Evolutionary conservation across 202 grass and related monocot genomes (phyloP).

Genomic region (Schoenoplectus triqueter): DNA sequence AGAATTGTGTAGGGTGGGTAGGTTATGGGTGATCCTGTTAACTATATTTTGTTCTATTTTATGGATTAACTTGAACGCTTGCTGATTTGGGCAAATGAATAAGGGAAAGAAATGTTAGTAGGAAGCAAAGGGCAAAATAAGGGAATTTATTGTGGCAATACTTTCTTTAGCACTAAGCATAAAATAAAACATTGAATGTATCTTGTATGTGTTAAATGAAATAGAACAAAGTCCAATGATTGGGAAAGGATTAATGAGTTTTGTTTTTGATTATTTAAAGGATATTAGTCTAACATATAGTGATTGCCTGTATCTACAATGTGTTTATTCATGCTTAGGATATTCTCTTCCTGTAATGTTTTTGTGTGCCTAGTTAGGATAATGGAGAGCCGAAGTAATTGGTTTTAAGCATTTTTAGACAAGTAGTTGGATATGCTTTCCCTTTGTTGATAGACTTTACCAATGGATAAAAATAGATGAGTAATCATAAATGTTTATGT

Average conservation of each 20-base stretch:
- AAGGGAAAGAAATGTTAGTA: not conserved
- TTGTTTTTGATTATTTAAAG: not conserved
- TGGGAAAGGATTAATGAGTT: conserved; percentile 14
- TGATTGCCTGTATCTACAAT: not conserved
- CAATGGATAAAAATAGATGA: not conserved
- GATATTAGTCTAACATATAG: not conserved
- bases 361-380: not conserved
- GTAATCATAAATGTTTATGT: conserved; percentile 5
- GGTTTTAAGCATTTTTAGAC: conserved; percentile 3
- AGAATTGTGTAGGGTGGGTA: not conserved
- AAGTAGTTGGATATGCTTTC: not conserved
- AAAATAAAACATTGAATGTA: not conserved
- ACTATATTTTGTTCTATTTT: not conserved
- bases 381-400: not conserved
- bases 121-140: not conserved
- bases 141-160: not conserved
- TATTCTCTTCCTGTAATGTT: not conserved
- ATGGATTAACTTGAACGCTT: not conserved
- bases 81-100: not conserved
- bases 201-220: too few relatives aligned
- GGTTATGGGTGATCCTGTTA: not conserved
- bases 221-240: not conserved
- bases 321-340: conserved; percentile 15
- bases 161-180: not conserved
- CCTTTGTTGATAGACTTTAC: not conserved